A percentile compares a stretch with the other conserved stretches of the same genome.
These are phyloP conservation scores for Leccinum barrowsii DNA, from an alignment of 768 basidiomycete species.

Conservation along the genomic window DNA sequence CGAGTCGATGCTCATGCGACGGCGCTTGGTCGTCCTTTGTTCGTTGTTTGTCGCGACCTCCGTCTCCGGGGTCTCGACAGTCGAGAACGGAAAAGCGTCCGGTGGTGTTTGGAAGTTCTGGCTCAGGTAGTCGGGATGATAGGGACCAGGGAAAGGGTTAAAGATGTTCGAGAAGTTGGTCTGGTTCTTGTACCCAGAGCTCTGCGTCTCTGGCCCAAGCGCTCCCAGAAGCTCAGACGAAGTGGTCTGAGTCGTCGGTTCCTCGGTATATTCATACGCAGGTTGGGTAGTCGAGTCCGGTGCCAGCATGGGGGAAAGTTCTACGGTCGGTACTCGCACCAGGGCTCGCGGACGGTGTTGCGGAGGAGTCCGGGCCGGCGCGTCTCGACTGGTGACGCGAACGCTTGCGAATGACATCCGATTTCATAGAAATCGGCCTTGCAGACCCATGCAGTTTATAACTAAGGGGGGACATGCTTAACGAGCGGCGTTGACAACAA, in stretches of 20 bases:
- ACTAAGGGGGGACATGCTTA: conserved; percentile 27
- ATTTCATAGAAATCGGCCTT: conserved; percentile 88
- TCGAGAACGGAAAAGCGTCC: conserved; percentile 54
- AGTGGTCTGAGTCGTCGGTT: conserved; percentile 33
- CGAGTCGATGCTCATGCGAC: conserved; percentile 64
- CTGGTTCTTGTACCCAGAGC: conserved; percentile 25
- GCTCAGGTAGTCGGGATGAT: conserved; percentile 67
- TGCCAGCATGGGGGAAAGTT: conserved; percentile 62
- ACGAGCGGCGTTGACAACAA: neutral
- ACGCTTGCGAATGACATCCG: conserved; percentile 84
- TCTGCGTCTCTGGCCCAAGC: conserved; percentile 34
- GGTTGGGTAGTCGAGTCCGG: conserved; percentile 67
- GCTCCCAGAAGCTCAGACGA: conserved; percentile 55
- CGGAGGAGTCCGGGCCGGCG: conserved; percentile 46
- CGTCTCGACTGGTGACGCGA: conserved; percentile 78
- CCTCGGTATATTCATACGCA: conserved; percentile 48
- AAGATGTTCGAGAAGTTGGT: conserved; percentile 33
- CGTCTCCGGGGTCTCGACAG: conserved; percentile 44
- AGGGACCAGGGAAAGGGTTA: conserved; percentile 64
- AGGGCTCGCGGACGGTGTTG: conserved; percentile 74
- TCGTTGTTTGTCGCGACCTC: conserved; percentile 29
- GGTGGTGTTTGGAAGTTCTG: conserved; percentile 45
- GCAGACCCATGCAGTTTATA: conserved; percentile 85
- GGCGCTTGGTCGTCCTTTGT: conserved; percentile 56
- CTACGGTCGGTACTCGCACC: conserved; percentile 61